A percentile compares a stretch with the other conserved stretches of the same genome.
Evolutionary conservation across 164 flowering plant species (phyloP).

Genomic region (Umbilicus rupestris): DNA sequence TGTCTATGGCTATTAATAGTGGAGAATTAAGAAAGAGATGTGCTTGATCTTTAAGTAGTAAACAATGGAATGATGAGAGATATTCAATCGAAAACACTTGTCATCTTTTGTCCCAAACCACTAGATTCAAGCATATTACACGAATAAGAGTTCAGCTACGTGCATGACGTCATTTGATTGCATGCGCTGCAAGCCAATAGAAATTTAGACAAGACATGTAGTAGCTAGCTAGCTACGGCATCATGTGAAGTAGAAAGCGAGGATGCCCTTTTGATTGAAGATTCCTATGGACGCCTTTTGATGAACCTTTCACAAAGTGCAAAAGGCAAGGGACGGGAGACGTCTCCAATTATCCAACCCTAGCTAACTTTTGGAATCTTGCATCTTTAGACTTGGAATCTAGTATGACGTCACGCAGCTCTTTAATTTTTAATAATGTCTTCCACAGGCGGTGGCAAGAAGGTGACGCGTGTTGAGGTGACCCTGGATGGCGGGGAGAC

Average conservation of each 20-base stretch:
- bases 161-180: background rate
- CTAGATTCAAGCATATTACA: background rate
- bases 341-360: too few species aligned
- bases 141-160: background rate
- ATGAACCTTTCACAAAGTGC: constrained; percentile 5
- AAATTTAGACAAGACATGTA: background rate
- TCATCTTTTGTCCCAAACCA: background rate
- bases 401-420: background rate
- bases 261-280: background rate
- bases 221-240: too few species aligned
- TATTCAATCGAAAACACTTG: background rate
- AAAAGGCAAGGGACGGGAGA: background rate
- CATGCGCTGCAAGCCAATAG: background rate
- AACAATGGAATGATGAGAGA: too few species aligned
- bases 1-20: too few species aligned
- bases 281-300: constrained; percentile 1
- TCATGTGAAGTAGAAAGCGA: background rate
- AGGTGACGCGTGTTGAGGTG: constrained; percentile 92
- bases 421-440: background rate
- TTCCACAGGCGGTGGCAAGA: constrained; percentile 75
- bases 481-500: constrained; percentile 89
- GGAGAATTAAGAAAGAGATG: too few species aligned
- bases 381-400: background rate
- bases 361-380: background rate
- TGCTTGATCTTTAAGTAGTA: too few species aligned